Base-by-base conservation (phyloP, 2,329 filamentous ascomycete species). In the Apiospora hydei region DNA sequence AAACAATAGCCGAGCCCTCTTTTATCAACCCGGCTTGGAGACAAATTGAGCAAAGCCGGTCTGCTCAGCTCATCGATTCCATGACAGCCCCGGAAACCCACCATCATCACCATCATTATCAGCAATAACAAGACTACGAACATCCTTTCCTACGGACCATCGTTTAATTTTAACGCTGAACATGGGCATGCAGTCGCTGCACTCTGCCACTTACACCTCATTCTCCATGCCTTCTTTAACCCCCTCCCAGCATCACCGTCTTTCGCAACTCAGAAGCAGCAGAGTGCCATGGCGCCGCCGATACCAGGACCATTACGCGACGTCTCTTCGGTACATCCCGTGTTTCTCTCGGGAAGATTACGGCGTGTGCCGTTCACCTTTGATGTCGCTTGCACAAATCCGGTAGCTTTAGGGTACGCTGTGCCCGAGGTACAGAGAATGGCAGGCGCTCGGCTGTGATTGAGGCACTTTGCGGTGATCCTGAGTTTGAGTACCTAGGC, bases 311-410 rank as follows among this genome's bases (percentile, higher is more conserved):
- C 21, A n/a, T 64, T 49, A 41, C 73, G 74, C 49, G 77, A 92
- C 79, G 84, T 89, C 13, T 89, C 92, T 1, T 85, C 85, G 51
- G 84, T 89, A 38, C 93, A 95, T 75, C 93, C 93, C 0, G 93
- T 94, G 1, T 95, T 95, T 82, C 94, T 95, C 83, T 93, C 92
- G 0, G 84, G 89, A 43, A 86, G 86, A 69, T 82, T 94, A 69
- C 88, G 87, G 72, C 88, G 87, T 76, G 85, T 88, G 3, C 87
- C 90, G 6, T 83, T 86, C 30, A 78, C 76, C 13, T 47, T 69
- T 41, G 72, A 75, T 49, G 74, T 76, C 72, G 72, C 77, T 77
- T 34, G 70, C 73, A 8, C 76, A 71, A 90, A 80, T 73, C 90
- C 90, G 0, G 87, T 91, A 4, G 89, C 89, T 24, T 83, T 87